phyloP scores from a whole-genome alignment of 2,329 filamentous ascomycete genomes.

The Ophiostoma sp. region DNA sequence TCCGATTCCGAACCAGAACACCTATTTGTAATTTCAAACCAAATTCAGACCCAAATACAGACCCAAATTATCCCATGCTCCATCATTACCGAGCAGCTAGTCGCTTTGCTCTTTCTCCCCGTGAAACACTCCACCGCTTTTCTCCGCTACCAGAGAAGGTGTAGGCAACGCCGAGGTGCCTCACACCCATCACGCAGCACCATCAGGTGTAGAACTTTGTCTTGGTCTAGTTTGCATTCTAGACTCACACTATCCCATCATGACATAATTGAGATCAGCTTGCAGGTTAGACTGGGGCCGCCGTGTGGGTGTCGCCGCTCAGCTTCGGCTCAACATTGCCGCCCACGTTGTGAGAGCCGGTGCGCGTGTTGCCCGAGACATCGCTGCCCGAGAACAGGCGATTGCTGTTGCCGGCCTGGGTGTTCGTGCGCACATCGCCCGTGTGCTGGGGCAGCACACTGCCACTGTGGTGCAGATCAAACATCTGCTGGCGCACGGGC shows the following conservation, averaged over 20 bases:
- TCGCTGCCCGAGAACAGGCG: constrained; percentile 14
- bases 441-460: constrained; percentile 16
- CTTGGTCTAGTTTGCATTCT: neutral
- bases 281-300: neutral
- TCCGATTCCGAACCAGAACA: neutral
- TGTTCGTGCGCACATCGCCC: neutral
- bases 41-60: neutral
- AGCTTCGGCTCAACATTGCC: constrained; percentile 9
- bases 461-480: neutral
- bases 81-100: neutral
- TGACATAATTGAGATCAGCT: no score
- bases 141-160: neutral
- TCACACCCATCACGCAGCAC: no score
- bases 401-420: neutral
- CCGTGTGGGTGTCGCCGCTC: constrained; percentile 23
- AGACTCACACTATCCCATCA: no score
- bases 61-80: neutral
- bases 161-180: neutral
- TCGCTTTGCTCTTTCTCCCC: neutral
- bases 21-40: neutral
- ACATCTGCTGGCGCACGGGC: neutral
- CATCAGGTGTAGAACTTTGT: neutral
- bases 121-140: neutral
- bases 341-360: constrained; percentile 1
- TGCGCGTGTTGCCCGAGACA: neutral